Conservation (phyloP, 495 filamentous ascomycete species). For the Cetradonia linearis region DNA sequence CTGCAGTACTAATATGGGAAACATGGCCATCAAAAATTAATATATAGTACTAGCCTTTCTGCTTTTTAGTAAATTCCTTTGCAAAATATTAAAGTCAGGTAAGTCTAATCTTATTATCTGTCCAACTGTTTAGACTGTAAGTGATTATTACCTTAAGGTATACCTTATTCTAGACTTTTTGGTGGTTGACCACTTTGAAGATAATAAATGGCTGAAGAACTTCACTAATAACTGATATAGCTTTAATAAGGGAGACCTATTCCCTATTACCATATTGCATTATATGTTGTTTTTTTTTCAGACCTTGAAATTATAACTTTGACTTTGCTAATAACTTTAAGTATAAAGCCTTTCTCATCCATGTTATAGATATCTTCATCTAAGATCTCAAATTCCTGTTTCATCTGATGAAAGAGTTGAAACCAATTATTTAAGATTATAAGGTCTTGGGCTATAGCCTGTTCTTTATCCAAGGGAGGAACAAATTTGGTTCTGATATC, state of each 20-base stretch:
- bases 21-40: slow-evolving; percentile 25
- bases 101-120: slow-evolving; percentile 22
- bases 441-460: neutral
- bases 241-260: slow-evolving; percentile 6
- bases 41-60: slow-evolving; percentile 20
- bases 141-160: neutral
- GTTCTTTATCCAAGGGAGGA: neutral
- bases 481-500: slow-evolving; percentile 7
- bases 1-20: neutral
- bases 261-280: slow-evolving; percentile 4
- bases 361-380: slow-evolving; percentile 22
- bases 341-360: slow-evolving; percentile 21
- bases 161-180: neutral
- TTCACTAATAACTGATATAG: neutral
- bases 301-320: slow-evolving; percentile 12
- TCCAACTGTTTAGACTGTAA: slow-evolving; percentile 23
- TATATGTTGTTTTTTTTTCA: neutral
- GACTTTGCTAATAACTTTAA: slow-evolving; percentile 6
- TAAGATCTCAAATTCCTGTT: slow-evolving; percentile 13
- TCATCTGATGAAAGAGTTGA: slow-evolving; percentile 6
- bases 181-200: slow-evolving; percentile 2
- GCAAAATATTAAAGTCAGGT: slow-evolving; percentile 23
- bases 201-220: slow-evolving; percentile 1
- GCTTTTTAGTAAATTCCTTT: slow-evolving; percentile 11
- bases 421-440: slow-evolving; percentile 4